Evolutionary conservation across 1,139 yeast genomes (phyloP).

Genomic region (Blastobotrys arbuscula): DNA sequence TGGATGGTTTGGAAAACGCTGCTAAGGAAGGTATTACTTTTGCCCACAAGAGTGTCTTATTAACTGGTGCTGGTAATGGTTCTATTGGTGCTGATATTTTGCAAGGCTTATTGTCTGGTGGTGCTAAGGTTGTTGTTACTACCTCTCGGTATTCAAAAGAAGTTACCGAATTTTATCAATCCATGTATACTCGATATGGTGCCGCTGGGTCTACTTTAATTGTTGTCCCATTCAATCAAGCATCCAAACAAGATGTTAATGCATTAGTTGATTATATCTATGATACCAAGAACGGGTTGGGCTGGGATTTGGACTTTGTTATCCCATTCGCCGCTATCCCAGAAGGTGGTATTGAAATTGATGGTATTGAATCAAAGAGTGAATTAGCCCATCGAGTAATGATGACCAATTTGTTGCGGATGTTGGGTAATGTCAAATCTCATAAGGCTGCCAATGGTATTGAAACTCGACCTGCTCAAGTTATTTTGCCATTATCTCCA

Average conservation of each 20-base stretch:
- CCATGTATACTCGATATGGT: constrained; percentile 87
- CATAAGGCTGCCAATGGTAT: constrained; percentile 68
- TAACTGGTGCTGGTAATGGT: constrained; percentile 99
- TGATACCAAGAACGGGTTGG: constrained; percentile 80
- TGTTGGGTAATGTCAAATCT: constrained; percentile 83
- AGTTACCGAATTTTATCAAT: constrained; percentile 93
- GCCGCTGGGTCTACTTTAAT: constrained; percentile 85
- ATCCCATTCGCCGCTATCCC: constrained; percentile 99
- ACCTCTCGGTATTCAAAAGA: constrained; percentile 92
- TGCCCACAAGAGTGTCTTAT: constrained; percentile 80
- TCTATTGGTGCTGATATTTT: constrained; percentile 97
- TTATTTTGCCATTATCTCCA: constrained; percentile 92
- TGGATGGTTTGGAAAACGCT: constrained; percentile 87
- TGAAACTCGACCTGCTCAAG: constrained; percentile 98
- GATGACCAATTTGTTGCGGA: constrained; percentile 91
- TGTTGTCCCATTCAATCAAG: constrained; percentile 98
- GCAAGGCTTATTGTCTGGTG: constrained; percentile 94
- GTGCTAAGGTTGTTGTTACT: constrained; percentile 94
- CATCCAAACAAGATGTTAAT: constrained; percentile 89
- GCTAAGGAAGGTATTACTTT: constrained; percentile 88
- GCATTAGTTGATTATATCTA: constrained; percentile 81
- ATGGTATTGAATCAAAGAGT: constrained; percentile 86
- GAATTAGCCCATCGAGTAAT: constrained; percentile 97
- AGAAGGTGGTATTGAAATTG: constrained; percentile 94
- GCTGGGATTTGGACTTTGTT: constrained; percentile 95